Evolutionary conservation across 1,139 yeast genomes (phyloP), one percentile per base, ranked within the genome.

Genomic region (Protomyces arabidopsidicola): DNA sequence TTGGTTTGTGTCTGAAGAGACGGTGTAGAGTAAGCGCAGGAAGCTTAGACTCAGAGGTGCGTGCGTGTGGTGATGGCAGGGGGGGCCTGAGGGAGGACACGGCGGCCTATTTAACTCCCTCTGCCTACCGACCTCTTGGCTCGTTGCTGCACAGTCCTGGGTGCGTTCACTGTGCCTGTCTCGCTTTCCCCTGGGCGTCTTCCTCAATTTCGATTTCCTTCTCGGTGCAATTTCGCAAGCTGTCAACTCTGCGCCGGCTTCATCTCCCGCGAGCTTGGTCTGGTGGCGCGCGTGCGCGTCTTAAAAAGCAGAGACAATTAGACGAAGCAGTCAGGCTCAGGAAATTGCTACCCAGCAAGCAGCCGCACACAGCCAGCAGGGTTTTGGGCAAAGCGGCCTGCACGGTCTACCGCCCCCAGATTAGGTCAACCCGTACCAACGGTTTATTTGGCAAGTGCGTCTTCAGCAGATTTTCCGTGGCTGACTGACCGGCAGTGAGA

Each of bases 21-120:
- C 48, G 48, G 48, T 42, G 48, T 18, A n/a, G 48, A 42, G 48
- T 20, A 42, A 42, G 48, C 48, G 48, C 48, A 42, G 18, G 48
- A 42, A 42, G 48, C 48, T 42, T 42, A 42, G 22, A 42, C 48
- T 42, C 48, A 20, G 24, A 10, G 48, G 12, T n/a, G 22, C 8
- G 12, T n/a, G 20, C 18, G 4, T n/a, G 48, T 5, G n/a, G 12
- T 8, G 48, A 2, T 27, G 31, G 31, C 4, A 8, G 31, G 6
- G 4, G 31, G 5, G 18, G 38, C 16, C 16, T 12, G 10, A 42
- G 4, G 18, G 48, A 42, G 48, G 22, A 20, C 22, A 10, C 48
- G 48, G 20, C 24, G 10, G 20, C 24, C 18, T n/a, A 18, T 42
- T 42, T 42, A 42, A 42, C 22, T 42, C 16, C 24, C 22, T 42